phyloP scores from a whole-genome alignment of 139 green algal genomes.

The Dunaliella primolecta region DNA sequence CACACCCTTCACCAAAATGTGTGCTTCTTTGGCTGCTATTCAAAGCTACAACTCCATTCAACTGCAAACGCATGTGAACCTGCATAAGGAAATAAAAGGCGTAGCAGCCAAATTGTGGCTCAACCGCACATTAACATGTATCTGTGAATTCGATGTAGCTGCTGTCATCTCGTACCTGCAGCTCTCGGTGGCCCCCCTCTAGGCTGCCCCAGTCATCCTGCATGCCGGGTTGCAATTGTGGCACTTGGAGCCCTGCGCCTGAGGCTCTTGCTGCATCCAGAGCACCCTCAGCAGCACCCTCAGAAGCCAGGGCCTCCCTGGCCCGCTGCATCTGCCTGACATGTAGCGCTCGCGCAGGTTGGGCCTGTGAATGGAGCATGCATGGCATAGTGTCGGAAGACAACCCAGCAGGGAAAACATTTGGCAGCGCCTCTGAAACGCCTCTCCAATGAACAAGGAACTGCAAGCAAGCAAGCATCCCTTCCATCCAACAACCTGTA shows the following conservation, averaged over 20 bases:
- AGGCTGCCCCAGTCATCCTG: not conserved
- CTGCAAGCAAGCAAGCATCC: not conserved
- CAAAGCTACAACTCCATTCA: not conserved
- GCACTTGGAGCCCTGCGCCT: not conserved
- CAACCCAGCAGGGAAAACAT: not conserved
- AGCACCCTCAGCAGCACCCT: not conserved
- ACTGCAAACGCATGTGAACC: not conserved
- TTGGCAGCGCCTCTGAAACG: not conserved
- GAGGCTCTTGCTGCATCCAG: not conserved
- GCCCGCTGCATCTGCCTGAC: not conserved
- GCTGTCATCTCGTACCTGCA: too few species aligned
- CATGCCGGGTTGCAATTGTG: not conserved
- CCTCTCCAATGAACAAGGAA: not conserved
- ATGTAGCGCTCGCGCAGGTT: not conserved
- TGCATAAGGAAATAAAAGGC: not conserved
- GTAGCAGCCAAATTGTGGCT: not conserved
- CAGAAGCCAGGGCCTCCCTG: too few species aligned
- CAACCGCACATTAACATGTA: too few species aligned
- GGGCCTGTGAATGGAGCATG: not conserved
- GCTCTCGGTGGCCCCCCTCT: not conserved
- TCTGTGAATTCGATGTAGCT: too few species aligned
- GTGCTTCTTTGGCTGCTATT: not conserved
- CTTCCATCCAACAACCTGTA: not conserved
- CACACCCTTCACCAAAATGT: not conserved
- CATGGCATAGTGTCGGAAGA: not conserved